Base-by-base conservation (phyloP, 345 rosid genomes). In the Punica granatum region DNA sequence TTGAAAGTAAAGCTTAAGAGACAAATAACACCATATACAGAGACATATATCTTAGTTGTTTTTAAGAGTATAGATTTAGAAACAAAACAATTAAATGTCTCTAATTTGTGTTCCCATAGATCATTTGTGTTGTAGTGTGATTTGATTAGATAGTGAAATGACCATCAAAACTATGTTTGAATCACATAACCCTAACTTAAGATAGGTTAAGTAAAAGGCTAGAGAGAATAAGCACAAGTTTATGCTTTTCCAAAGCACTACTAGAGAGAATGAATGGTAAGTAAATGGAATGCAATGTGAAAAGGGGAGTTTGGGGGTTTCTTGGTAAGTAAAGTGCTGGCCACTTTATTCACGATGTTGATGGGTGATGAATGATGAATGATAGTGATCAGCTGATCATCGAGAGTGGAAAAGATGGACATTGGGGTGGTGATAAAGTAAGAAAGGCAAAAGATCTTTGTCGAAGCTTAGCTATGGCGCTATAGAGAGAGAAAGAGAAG, bases 311-410 rank as follows among this genome's bases (percentile, higher is more conserved):
- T 56, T 15, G 7, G 26, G 61, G 34, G 33, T 56, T 28, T 56
- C 34, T 56, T 26, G 61, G 61, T 9, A 56, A 56, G 61, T 26
- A 33, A 56, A 56, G 61, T 56, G 61, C 61, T 56, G 41, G 41
- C 61, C 61, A 28, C 61, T 56, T 56, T 56, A 56, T 56, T 30
- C 2, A 56, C 12, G 61, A 56, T 56, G 61, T 56, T 56, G 61
- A 56, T 56, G 61, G 61, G 61, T 56, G 61, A 56, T 56, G 61
- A 56, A 0, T 19, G 28, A 56, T 56, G 61, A 56, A 0, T 19
- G 28, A 21, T n/a, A 26, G 61, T 25, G 61, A 56, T 37, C 41
- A 37, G 32, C 32, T 30, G 61, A 56, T 56, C 16, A 56, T 56
- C 31, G 34, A 28, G 33, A 56, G 16, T 28, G 60, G 61, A 44